These are phyloP conservation scores for Mentha longifolia DNA, from an alignment of 257 asterid genomes.

Conservation along the genomic window DNA sequence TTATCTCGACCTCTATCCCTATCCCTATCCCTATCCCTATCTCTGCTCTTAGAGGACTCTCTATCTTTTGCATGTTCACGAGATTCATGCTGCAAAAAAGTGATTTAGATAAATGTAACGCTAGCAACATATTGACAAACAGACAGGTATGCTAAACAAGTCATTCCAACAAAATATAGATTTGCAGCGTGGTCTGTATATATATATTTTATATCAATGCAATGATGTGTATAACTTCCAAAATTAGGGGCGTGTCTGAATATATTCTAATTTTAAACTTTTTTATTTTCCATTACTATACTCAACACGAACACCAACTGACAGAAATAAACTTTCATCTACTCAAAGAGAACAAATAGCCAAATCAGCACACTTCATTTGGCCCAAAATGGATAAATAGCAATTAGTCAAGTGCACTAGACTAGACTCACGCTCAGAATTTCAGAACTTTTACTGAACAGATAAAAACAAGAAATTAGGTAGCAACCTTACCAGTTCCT, in stretches of 20 bases:
- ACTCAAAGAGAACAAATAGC: neutral
- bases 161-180: too few species aligned
- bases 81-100: constrained; percentile 50
- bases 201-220: too few species aligned
- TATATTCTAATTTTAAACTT: neutral
- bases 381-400: neutral
- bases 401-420: neutral
- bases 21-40: constrained; percentile 53
- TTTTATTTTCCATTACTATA: neutral
- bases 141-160: neutral
- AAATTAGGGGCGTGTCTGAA: neutral
- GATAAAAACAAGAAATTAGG: neutral
- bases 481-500: neutral
- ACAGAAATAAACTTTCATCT: neutral
- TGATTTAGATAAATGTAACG: constrained; percentile 8
- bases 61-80: constrained; percentile 56
- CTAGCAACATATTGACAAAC: neutral
- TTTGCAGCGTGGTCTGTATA: too few species aligned
- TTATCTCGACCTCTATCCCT: constrained; percentile 49
- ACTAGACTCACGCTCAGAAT: neutral
- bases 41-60: constrained; percentile 53
- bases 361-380: neutral
- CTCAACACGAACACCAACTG: neutral
- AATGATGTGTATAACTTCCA: too few species aligned
- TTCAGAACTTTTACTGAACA: neutral